phyloP scores from a whole-genome alignment of 768 basidiomycete genomes.

The Phlebiopsis flavidoalba region DNA sequence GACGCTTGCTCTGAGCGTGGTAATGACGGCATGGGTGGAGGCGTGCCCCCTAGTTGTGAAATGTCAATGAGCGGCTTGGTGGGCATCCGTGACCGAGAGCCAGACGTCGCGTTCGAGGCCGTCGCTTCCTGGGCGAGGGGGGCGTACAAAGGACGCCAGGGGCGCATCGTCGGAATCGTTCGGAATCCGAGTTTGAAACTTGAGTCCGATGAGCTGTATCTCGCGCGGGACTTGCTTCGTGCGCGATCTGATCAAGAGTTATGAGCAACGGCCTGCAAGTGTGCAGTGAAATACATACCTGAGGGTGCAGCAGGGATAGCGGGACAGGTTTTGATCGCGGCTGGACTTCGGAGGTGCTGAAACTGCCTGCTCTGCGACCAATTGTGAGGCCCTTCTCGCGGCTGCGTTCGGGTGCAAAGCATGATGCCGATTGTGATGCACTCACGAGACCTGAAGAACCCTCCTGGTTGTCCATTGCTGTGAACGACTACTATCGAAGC shows the following conservation, averaged over 20 bases:
- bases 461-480: conserved; percentile 7
- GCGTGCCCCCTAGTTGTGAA: conserved; percentile 10
- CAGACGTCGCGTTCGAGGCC: conserved; percentile 29
- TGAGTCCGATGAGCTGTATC: conserved; percentile 13
- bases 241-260: conserved; percentile 11
- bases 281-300: background rate
- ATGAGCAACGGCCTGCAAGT: background rate
- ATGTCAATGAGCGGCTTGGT: conserved; percentile 41
- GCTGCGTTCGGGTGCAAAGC: conserved; percentile 48
- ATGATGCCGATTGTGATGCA: conserved; percentile 57
- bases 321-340: background rate
- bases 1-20: conserved; percentile 10
- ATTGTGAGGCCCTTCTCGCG: conserved; percentile 42
- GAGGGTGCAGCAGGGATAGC: background rate
- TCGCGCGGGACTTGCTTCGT: conserved; percentile 1
- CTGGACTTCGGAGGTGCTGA: background rate
- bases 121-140: conserved; percentile 66
- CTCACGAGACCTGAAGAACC: conserved; percentile 32
- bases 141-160: conserved; percentile 54
- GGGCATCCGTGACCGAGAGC: conserved; percentile 26
- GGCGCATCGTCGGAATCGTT: conserved; percentile 58
- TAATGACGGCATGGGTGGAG: conserved; percentile 11
- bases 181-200: conserved; percentile 34
- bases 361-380: conserved; percentile 10
- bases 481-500: conserved; percentile 1